Evolutionary conservation across 1,284 basidiomycete species (phyloP).

Genomic region (Ganoderma sinense): DNA sequence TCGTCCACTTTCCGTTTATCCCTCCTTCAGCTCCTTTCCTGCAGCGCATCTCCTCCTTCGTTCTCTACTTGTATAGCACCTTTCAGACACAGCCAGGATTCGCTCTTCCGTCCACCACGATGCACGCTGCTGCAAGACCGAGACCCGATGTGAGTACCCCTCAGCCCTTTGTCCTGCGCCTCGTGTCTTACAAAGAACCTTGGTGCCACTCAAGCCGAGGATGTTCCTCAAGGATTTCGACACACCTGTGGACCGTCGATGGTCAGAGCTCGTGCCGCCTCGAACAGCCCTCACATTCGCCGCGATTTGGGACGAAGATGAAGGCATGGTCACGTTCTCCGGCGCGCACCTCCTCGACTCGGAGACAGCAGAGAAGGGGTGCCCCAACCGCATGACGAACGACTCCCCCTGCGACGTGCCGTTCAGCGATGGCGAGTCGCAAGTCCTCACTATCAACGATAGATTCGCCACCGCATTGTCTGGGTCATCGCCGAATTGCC

Average conservation of each 20-base stretch:
- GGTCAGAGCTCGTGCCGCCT: constrained; percentile 64
- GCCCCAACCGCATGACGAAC: constrained; percentile 36
- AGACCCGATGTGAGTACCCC: constrained; percentile 19
- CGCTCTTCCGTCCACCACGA: constrained; percentile 14
- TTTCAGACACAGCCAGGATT: constrained; percentile 1
- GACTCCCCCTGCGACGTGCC: constrained; percentile 33
- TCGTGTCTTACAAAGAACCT: constrained; percentile 10
- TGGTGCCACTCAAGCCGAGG: constrained; percentile 12
- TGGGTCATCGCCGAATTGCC: constrained; percentile 24
- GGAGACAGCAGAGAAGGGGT: constrained; percentile 31
- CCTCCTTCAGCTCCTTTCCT: constrained; percentile 10
- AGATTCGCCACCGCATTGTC: constrained; percentile 27
- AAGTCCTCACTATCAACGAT: constrained; percentile 46
- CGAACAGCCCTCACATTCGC: constrained; percentile 63
- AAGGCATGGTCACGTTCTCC: constrained; percentile 64
- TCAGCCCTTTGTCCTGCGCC: constrained; percentile 15
- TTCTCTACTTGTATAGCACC: constrained; percentile 12
- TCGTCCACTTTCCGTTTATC: constrained; percentile 14
- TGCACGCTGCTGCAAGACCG: constrained; percentile 16
- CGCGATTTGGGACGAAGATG: constrained; percentile 63
- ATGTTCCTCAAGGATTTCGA: constrained; percentile 31
- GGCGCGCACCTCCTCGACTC: constrained; percentile 53
- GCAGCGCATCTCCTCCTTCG: constrained; percentile 8
- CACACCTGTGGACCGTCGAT: constrained; percentile 44
- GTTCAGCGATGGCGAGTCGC: constrained; percentile 44